Evolutionary conservation across 2,329 filamentous ascomycete genomes (phyloP).

Genomic region (Pyrenophora seminiperda): DNA sequence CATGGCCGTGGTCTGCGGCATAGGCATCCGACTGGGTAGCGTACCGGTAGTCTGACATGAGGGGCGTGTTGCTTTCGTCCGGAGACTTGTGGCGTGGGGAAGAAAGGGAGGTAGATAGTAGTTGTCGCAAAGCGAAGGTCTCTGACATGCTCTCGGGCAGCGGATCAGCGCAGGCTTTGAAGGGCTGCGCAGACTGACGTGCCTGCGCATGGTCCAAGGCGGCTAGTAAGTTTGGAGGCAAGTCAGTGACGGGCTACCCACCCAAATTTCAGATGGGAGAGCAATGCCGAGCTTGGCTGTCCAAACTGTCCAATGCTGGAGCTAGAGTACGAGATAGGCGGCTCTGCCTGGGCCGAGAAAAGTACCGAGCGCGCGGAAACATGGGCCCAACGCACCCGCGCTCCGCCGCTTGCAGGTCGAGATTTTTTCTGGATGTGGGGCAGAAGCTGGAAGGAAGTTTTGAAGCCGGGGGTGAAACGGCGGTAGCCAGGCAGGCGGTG

Average conservation of each 20-base stretch:
- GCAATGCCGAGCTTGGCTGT: constrained; percentile 26
- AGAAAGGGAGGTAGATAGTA: constrained; percentile 12
- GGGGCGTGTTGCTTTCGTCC: constrained; percentile 18
- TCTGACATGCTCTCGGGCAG: constrained; percentile 15
- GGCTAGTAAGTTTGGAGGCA: constrained; percentile 29
- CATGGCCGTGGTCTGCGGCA: constrained; percentile 38
- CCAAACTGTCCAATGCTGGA: constrained; percentile 19
- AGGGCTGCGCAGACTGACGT: constrained; percentile 36
- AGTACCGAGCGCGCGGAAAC: constrained; percentile 21
- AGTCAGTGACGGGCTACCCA: constrained; percentile 19
- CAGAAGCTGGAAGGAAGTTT: constrained; percentile 3
- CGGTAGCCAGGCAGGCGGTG: too few relatives aligned
- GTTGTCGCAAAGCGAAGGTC: constrained; percentile 26
- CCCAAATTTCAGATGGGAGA: constrained; percentile 28
- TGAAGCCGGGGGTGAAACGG: constrained; percentile 6
- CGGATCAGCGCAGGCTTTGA: constrained; percentile 35
- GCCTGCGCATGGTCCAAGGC: constrained; percentile 28
- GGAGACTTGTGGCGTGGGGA: constrained; percentile 16
- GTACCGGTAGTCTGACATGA: constrained; percentile 33
- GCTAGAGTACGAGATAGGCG: constrained; percentile 16
- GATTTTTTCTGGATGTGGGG: constrained; percentile 24
- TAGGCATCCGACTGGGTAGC: constrained; percentile 45
- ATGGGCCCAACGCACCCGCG: constrained; percentile 8
- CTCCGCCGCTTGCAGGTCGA: constrained; percentile 12
- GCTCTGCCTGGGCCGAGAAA: constrained; percentile 18